Percentiles rank a stretch among this genome's conserved stretches.
phyloP scores from a whole-genome alignment of 495 filamentous ascomycete species.

The Lasiosphaeris hirsuta region DNA sequence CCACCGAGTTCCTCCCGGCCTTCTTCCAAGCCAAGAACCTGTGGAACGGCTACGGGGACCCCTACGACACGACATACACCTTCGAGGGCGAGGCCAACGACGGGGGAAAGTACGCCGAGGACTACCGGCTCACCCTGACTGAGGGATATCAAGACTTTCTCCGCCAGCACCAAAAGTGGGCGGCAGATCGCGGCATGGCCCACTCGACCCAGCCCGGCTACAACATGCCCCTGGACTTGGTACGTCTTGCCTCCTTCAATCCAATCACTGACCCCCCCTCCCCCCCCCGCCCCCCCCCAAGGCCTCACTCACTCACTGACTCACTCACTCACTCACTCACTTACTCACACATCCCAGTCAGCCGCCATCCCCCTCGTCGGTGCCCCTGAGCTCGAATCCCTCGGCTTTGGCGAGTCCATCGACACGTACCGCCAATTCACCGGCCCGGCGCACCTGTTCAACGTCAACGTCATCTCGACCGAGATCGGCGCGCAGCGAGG shows the following conservation, averaged over 20 bases:
- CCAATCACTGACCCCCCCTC: no score
- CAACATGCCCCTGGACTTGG: slow-evolving; percentile 48
- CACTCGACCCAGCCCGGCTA: slow-evolving; percentile 48
- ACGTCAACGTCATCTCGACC: slow-evolving; percentile 39
- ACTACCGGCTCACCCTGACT: slow-evolving; percentile 22
- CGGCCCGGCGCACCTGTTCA: slow-evolving; percentile 40
- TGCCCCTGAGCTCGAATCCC: slow-evolving; percentile 48
- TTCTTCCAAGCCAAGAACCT: slow-evolving; percentile 36
- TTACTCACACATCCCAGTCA: not conserved
- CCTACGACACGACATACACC: slow-evolving; percentile 17
- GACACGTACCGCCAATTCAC: slow-evolving; percentile 47
- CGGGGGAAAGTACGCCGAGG: slow-evolving; percentile 24
- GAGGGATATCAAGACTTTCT: slow-evolving; percentile 33
- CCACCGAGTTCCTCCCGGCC: slow-evolving; percentile 36
- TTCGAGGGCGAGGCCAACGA: slow-evolving; percentile 22
- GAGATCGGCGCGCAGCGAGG: slow-evolving; percentile 35
- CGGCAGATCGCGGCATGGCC: slow-evolving; percentile 32
- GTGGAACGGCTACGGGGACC: slow-evolving; percentile 25
- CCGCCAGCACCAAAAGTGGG: slow-evolving; percentile 32
- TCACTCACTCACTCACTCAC: no score
- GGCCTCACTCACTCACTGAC: no score
- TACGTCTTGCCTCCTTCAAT: no score
- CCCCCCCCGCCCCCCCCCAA: not conserved
- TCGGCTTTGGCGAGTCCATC: slow-evolving; percentile 38
- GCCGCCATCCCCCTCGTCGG: slow-evolving; percentile 38